Evolutionary conservation across 495 filamentous ascomycete genomes (phyloP), one percentile per base, ranked within the genome.

Genomic region (Aspergillus sclerotioniger): DNA sequence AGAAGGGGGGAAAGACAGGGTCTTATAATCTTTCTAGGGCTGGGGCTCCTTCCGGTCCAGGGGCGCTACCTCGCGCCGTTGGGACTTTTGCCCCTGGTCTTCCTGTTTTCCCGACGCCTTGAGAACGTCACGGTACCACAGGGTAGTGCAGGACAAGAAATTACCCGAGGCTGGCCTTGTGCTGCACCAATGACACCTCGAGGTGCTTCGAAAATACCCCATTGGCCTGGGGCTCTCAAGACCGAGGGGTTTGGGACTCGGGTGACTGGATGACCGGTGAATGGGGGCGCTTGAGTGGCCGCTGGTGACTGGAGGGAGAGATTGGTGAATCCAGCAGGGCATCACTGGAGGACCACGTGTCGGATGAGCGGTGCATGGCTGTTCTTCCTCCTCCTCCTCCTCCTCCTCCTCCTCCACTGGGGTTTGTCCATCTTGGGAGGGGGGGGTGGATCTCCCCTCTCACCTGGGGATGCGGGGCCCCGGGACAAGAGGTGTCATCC

Each of bases 401-500:
- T n/a, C n/a, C n/a, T n/a, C n/a, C n/a, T n/a, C n/a, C n/a, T n/a
- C n/a, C n/a, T n/a, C n/a, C n/a, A n/a, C n/a, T n/a, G n/a, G n/a
- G n/a, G n/a, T n/a, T 12, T 28, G 20, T 48, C 20, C 8, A 12
- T 25, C 3, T 48, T 15, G 20, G 7, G 44, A 20, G 20, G 45
- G 45, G 19, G 20, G 16, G 28, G 16, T 20, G 19, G n/a, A n/a
- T n/a, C n/a, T 29, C 45, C 9, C 8, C 2, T n/a, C n/a, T n/a
- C n/a, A n/a, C n/a, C 44, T 21, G 25, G 44, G 17, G 44, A 49
- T 16, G 46, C 46, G 46, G 46, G 46, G 46, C 21, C 46, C 46
- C 46, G 46, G 45, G 21, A 29, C 17, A 12, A 29, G 46, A 15
- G 1, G 21, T 21, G 13, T 12, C 19, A 8, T 5, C 7, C 6